These are phyloP conservation scores for Diaporthe sp. DNA, from an alignment of 2,329 filamentous ascomycete species.

Conservation along the genomic window DNA sequence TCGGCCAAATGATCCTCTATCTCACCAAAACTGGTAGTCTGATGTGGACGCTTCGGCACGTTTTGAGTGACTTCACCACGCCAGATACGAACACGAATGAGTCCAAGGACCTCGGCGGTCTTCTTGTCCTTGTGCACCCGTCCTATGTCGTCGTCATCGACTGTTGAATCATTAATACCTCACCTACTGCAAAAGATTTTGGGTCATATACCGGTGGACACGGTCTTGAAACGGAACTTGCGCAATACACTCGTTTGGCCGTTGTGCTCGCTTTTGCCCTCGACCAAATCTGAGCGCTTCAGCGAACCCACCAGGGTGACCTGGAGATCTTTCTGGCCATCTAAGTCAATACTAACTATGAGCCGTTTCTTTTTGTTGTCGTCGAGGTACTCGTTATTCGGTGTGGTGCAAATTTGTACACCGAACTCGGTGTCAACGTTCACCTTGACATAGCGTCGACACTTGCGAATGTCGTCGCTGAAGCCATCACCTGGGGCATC, in stretches of 20 bases:
- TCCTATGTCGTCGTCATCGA: slow-evolving; percentile 19
- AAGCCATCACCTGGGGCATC: not conserved
- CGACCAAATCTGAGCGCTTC: no score
- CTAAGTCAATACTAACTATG: not conserved
- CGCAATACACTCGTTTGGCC: not conserved
- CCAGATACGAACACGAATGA: slow-evolving; percentile 2
- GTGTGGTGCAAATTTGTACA: slow-evolving; percentile 19
- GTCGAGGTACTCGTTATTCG: not conserved
- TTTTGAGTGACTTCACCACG: not conserved
- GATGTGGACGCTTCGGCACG: not conserved
- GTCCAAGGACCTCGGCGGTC: not conserved
- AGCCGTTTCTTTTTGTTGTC: slow-evolving; percentile 33
- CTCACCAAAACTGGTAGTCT: not conserved
- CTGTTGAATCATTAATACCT: not conserved
- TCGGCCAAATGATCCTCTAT: slow-evolving; percentile 38
- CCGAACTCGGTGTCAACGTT: slow-evolving; percentile 41
- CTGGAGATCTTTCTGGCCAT: not conserved
- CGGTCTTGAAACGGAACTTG: not conserved
- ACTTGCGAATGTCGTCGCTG: not conserved
- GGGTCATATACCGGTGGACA: not conserved
- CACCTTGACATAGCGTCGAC: slow-evolving; percentile 43
- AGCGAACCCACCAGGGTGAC: not conserved
- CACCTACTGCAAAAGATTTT: not conserved
- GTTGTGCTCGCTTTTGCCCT: not conserved
- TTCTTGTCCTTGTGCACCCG: not conserved